Percentiles rank a stretch among this genome's conserved stretches.
Conservation (phyloP, 2,329 filamentous ascomycete genomes). For the Epichloe gansuensis region DNA sequence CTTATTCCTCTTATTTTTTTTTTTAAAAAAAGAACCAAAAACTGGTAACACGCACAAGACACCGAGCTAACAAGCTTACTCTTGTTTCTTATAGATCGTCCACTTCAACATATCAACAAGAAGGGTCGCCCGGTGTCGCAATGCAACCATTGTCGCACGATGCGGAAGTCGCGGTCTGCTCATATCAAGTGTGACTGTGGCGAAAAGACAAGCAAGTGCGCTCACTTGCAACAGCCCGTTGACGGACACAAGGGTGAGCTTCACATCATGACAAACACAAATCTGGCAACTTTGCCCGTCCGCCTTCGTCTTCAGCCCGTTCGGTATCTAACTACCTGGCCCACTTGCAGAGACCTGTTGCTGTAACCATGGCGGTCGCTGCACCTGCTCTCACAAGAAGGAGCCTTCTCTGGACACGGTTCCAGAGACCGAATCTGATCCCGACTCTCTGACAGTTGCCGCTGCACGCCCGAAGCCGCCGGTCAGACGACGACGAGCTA, state of each 20-base stretch:
- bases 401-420: slow-evolving; percentile 49
- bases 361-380: slow-evolving; percentile 57
- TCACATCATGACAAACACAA: background rate
- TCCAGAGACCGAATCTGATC: slow-evolving; percentile 50
- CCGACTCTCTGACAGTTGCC: slow-evolving; percentile 22
- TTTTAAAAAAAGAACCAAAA: background rate
- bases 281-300: background rate
- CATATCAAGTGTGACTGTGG: slow-evolving; percentile 96
- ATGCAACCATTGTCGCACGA: slow-evolving; percentile 89
- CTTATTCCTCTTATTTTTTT: background rate
- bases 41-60: background rate
- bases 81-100: slow-evolving; percentile 52
- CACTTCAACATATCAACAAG: slow-evolving; percentile 89
- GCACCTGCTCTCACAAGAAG: slow-evolving; percentile 53
- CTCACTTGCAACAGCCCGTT: slow-evolving; percentile 43
- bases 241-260: slow-evolving; percentile 48
- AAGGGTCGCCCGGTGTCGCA: slow-evolving; percentile 96
- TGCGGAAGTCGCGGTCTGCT: slow-evolving; percentile 90
- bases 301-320: slow-evolving; percentile 4
- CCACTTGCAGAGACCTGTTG: slow-evolving; percentile 48
- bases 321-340: slow-evolving; percentile 6
- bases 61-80: background rate
- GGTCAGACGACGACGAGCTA: slow-evolving; percentile 42
- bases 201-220: slow-evolving; percentile 70
- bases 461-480: slow-evolving; percentile 28